phyloP scores from a whole-genome alignment of 495 filamentous ascomycete genomes.

The Schizothecium vesticola region DNA sequence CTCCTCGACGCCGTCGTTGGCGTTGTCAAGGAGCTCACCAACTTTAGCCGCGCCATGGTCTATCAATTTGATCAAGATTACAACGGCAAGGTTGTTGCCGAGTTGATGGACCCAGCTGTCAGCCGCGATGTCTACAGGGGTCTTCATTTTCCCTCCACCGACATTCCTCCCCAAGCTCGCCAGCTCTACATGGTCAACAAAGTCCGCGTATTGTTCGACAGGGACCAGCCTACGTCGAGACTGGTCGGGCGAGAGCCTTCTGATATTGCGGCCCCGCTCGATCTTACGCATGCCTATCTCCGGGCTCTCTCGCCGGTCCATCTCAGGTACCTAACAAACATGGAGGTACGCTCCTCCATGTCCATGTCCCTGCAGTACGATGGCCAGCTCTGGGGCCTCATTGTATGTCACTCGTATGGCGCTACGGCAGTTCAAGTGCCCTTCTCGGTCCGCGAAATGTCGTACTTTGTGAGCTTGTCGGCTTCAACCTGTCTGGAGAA shows the following conservation, averaged over 20 bases:
- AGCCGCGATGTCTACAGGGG: constrained; percentile 22
- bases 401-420: constrained; percentile 73
- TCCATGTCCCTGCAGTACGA: constrained; percentile 80
- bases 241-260: constrained; percentile 66
- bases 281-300: constrained; percentile 71
- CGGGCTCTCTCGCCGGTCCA: constrained; percentile 79
- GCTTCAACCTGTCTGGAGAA: constrained; percentile 76
- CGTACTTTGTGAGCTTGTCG: constrained; percentile 67
- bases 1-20: constrained; percentile 21
- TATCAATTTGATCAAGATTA: constrained; percentile 24
- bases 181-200: constrained; percentile 67
- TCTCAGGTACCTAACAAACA: constrained; percentile 72
- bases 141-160: constrained; percentile 21
- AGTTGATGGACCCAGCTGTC: constrained; percentile 21
- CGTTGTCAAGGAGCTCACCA: constrained; percentile 18
- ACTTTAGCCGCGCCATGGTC: constrained; percentile 23
- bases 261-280: constrained; percentile 66
- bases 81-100: constrained; percentile 23
- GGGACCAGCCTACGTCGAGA: constrained; percentile 61
- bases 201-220: constrained; percentile 63
- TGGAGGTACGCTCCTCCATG: constrained; percentile 78
- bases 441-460: constrained; percentile 80
- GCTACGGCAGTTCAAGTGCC: constrained; percentile 66
- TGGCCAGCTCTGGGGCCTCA: constrained; percentile 72
- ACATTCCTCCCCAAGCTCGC: constrained; percentile 24